Percentiles rank a stretch among this genome's conserved stretches.
Evolutionary conservation across 768 basidiomycete species (phyloP).

Genomic region (Naematelia encephala): DNA sequence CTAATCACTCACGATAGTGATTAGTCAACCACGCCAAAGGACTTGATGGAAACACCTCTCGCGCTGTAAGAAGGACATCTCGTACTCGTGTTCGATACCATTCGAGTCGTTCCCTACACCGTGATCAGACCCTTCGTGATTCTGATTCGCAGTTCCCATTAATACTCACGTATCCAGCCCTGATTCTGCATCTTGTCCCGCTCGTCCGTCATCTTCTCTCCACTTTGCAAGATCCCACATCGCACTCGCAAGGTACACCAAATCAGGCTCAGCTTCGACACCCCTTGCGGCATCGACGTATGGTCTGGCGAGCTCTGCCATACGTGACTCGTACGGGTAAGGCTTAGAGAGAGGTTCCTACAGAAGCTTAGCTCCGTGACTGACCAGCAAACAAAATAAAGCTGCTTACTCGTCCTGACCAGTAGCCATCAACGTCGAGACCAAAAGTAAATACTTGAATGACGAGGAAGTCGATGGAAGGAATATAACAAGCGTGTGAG

Average conservation of each 20-base stretch:
- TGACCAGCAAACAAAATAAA: not conserved
- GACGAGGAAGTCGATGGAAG: constrained; percentile 31
- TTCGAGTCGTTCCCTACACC: constrained; percentile 13
- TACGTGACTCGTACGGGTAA: constrained; percentile 17
- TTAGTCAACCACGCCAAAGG: constrained; percentile 22
- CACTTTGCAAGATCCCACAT: constrained; percentile 29
- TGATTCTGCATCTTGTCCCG: not conserved
- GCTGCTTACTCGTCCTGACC: constrained; percentile 14
- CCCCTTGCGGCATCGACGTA: constrained; percentile 6
- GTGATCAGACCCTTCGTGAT: not conserved
- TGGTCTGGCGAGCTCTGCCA: constrained; percentile 13
- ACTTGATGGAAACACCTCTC: constrained; percentile 14
- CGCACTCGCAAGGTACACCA: constrained; percentile 18
- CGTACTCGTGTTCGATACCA: constrained; percentile 22
- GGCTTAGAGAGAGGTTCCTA: constrained; percentile 6
- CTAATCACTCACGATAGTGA: constrained; percentile 21
- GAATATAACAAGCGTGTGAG: constrained; percentile 21
- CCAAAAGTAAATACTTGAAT: constrained; percentile 40
- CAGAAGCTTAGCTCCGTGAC: not conserved
- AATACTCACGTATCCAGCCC: not conserved
- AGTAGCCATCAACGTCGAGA: constrained; percentile 25
- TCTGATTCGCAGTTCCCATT: too few species aligned
- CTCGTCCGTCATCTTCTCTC: constrained; percentile 18
- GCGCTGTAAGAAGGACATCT: constrained; percentile 6
- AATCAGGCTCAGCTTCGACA: constrained; percentile 6